Evolutionary conservation across 768 basidiomycete species (phyloP), one percentile per base, ranked within the genome.

Genomic region (Phylloporus rhodoxanthus): DNA sequence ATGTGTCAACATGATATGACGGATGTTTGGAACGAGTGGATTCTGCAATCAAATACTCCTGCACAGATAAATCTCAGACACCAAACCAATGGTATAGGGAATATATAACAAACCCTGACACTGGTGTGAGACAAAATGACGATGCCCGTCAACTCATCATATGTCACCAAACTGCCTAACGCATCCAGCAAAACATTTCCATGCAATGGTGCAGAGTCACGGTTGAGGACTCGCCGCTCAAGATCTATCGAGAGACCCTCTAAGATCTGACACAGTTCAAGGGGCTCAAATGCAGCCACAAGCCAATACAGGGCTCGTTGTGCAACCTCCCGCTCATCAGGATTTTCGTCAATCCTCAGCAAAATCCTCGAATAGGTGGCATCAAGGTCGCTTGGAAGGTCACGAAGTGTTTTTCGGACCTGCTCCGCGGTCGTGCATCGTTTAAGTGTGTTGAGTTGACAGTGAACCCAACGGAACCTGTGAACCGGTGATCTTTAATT

Each of bases 381-480:
- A 5, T 57, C 30, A 3, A 58, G 50, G 6, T 21, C 50, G 2
- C 1, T 30, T 2, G 56, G 56, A 20, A 58, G 57, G 28, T 37
- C 45, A 3, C 23, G 14, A 0, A 58, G 43, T 14, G 44, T 45
- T 20, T 43, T 36, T 8, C 47, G 37, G n/a, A 58, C 37, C 14
- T 43, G 13, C n/a, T 14, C 32, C 3, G 29, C 2, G 14, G 52
- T 51, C 3, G 46, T 19, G 28, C 56, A 58, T 40, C 15, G n/a
- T 13, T 54, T 54, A 9, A 58, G 40, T 0, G 17, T 15, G 20
- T 36, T 23, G 14, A 58, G 46, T 30, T 58, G 57, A 25, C 57
- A 58, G n/a, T 57, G 50, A 0, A 58, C 42, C 56, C 57, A 57
- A 10, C 57, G 49, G 6, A 58, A 57, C 57, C 56, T 43, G 5